Base-by-base conservation (phyloP, 169 alveolate genomes). In the Plasmodium ovale region DNA sequence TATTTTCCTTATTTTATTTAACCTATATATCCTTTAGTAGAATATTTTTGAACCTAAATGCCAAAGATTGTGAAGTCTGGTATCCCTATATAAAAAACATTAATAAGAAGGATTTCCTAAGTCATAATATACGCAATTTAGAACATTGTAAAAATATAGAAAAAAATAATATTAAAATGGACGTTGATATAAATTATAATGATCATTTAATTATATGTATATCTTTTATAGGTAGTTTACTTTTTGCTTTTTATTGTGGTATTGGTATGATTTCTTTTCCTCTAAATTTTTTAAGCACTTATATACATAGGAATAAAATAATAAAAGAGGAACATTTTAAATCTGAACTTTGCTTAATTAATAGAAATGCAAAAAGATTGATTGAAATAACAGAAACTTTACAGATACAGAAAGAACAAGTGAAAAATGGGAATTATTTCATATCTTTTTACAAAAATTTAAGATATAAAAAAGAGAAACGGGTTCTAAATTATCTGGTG, bases 231-330 rank as follows among this genome's bases (percentile, higher is more conserved):
- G 89, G 89, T 0, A 49, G 35, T 67, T 4, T 64, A 39, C n/a
- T 31, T 27, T 79, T 79, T n/a, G 10, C 82, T 5, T 21, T 79
- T 53, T 79, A 79, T 51, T 54, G 51, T 37, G 89, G 67, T n/a
- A 42, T 79, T 35, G 89, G 89, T 12, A 19, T 79, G 64, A 25
- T 65, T 5, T 49, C 84, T 16, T 60, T 79, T 10, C 89, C 89
- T 1, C 35, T 79, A 16, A 68, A 44, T 49, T 33, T 79, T 35
- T 19, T 79, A n/a, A 9, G 9, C 1, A 39, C 84, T 25, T 65
- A n/a, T 37, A 56, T 49, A 23, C 21, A 37, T 19, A 51, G 49
- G 42, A 70, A 68, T 39, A 65, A 44, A n/a, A 68, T 23, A 65
- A 23, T 70, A 23, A 79, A 64, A 64, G 70, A 79, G 31, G 71